These are phyloP conservation scores for Stagonosporopsis cucurbitacearum DNA, from an alignment of 2,329 filamentous ascomycete species.

Conservation along the genomic window DNA sequence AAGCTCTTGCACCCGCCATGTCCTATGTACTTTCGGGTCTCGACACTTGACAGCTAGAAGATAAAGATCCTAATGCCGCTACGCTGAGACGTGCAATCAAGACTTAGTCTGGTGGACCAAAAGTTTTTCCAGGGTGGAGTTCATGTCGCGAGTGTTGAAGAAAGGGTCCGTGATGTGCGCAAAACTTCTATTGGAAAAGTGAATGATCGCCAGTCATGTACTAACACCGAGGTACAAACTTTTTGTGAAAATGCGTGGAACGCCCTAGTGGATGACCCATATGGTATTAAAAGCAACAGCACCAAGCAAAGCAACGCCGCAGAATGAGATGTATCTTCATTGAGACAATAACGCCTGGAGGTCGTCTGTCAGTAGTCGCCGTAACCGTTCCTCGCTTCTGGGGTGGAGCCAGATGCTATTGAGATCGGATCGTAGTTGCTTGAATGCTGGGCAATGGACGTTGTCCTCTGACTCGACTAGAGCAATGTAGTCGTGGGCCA, in stretches of 20 bases:
- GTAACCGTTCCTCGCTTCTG: constrained; percentile 64
- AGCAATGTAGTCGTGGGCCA: constrained; percentile 63
- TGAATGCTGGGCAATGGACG: constrained; percentile 55
- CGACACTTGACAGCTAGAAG: constrained; percentile 8
- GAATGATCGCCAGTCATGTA: constrained; percentile 34
- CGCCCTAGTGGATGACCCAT: constrained; percentile 23
- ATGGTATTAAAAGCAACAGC: constrained; percentile 33
- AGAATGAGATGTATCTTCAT: constrained; percentile 20
- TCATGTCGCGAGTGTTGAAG: constrained; percentile 34
- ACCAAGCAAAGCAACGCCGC: constrained; percentile 21
- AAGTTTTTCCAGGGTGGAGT: constrained; percentile 35
- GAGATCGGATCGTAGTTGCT: constrained; percentile 60
- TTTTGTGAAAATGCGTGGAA: constrained; percentile 39
- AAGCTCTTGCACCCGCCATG: constrained; percentile 5
- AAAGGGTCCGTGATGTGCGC: constrained; percentile 26
- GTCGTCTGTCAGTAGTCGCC: constrained; percentile 58
- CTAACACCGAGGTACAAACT: constrained; percentile 42
- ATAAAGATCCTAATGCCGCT: constrained; percentile 35
- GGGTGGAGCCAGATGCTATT: constrained; percentile 61
- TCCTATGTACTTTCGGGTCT: constrained; percentile 26
- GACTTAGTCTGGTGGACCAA: constrained; percentile 15
- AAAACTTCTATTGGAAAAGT: constrained; percentile 31
- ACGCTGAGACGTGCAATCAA: constrained; percentile 30
- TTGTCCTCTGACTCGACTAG: constrained; percentile 59
- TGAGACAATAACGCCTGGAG: constrained; percentile 58